Evolutionary conservation across 2,329 filamentous ascomycete genomes (phyloP).

Genomic region (Thelonectria rubi): DNA sequence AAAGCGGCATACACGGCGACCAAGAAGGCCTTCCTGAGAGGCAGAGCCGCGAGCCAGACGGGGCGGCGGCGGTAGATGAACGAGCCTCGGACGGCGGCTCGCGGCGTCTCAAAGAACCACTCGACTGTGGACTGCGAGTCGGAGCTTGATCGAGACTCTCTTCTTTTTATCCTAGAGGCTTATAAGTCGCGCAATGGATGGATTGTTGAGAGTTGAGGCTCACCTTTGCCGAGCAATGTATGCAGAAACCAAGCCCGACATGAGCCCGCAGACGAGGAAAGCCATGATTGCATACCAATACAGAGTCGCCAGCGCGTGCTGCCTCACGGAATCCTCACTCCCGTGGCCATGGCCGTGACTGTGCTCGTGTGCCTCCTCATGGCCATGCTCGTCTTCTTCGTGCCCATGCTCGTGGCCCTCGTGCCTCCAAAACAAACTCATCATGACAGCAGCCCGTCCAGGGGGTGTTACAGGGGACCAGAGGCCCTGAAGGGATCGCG

Average conservation of each 20-base stretch:
- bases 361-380: conserved; percentile 27
- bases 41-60: conserved; percentile 26
- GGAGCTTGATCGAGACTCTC: conserved; percentile 27
- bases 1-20: conserved; percentile 34
- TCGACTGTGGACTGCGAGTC: conserved; percentile 31
- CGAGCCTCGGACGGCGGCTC: conserved; percentile 14
- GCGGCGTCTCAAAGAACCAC: conserved; percentile 28
- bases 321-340: conserved; percentile 38
- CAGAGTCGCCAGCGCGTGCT: conserved; percentile 38
- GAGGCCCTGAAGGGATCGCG: conserved; percentile 5
- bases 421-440: conserved; percentile 36
- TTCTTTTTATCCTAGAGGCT: conserved; percentile 28
- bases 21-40: conserved; percentile 29
- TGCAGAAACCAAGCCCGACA: conserved; percentile 28
- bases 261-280: conserved; percentile 26
- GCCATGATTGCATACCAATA: conserved; percentile 40
- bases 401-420: conserved; percentile 33
- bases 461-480: conserved; percentile 7
- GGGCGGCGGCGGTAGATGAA: conserved; percentile 26
- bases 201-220: not conserved
- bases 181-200: not conserved
- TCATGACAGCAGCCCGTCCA: conserved; percentile 4
- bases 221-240: conserved; percentile 39
- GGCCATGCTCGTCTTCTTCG: conserved; percentile 24
- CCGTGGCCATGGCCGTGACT: conserved; percentile 33